These are phyloP conservation scores for Aspergillus costaricaensis DNA, from an alignment of 2,329 filamentous ascomycete species.

Conservation along the genomic window DNA sequence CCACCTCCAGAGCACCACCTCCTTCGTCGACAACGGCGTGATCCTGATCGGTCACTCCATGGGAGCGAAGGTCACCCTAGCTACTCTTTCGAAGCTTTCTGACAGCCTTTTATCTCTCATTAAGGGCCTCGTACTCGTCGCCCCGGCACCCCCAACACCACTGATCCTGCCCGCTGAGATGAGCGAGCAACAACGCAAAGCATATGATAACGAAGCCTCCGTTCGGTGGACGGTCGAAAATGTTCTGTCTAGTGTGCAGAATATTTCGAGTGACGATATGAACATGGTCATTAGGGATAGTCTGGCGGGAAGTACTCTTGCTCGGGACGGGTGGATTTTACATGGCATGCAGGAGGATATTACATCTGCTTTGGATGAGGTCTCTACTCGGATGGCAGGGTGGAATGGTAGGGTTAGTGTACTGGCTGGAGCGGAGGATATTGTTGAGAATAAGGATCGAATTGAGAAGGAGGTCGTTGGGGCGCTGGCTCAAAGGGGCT, in stretches of 20 bases:
- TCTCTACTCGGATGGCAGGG: constrained; percentile 15
- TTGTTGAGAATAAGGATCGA: constrained; percentile 36
- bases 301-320: constrained; percentile 29
- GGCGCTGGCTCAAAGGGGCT: constrained; percentile 15
- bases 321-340: constrained; percentile 38
- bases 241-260: constrained; percentile 31
- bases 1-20: constrained; percentile 17
- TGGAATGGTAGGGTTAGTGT: constrained; percentile 19
- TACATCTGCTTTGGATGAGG: constrained; percentile 6
- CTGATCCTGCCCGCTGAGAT: constrained; percentile 35
- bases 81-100: constrained; percentile 8
- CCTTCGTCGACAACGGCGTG: constrained; percentile 28
- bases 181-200: constrained; percentile 36
- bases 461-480: constrained; percentile 28
- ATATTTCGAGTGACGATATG: constrained; percentile 19
- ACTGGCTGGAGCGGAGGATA: constrained; percentile 36
- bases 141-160: constrained; percentile 38
- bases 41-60: constrained; percentile 44
- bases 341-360: constrained; percentile 41
- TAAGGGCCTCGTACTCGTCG: constrained; percentile 37
- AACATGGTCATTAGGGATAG: constrained; percentile 30
- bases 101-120: constrained; percentile 15
- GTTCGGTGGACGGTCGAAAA: constrained; percentile 36
- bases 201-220: constrained; percentile 33
- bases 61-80: constrained; percentile 43